Conservation (phyloP, 805 yeast species). For the Suhomyces sp. region DNA sequence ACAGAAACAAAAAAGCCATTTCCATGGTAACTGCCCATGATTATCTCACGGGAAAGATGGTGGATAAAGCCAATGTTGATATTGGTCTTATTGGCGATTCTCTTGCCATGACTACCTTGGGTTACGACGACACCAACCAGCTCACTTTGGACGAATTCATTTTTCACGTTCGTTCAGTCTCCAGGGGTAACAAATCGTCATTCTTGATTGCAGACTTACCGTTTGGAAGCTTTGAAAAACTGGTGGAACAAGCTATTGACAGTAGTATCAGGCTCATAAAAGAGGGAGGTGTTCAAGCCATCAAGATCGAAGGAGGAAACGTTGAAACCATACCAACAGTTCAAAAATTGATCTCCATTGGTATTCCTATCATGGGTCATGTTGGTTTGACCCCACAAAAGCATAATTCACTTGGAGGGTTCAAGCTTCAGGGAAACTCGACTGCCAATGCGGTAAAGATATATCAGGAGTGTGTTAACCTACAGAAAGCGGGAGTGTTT, state of each 20-base stretch:
- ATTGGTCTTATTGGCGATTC: conserved; percentile 87
- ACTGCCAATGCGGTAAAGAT: conserved; percentile 54
- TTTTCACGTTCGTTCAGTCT: conserved; percentile 72
- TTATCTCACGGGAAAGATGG: conserved; percentile 69
- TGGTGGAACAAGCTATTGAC: conserved; percentile 60
- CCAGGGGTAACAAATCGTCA: conserved; percentile 65
- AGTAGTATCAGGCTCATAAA: conserved; percentile 56
- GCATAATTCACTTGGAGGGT: conserved; percentile 77
- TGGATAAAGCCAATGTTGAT: conserved; percentile 66
- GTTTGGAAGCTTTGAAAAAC: conserved; percentile 77
- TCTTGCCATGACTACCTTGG: conserved; percentile 86
- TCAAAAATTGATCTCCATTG: conserved; percentile 55
- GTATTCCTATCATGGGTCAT: conserved; percentile 90
- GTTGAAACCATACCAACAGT: conserved; percentile 55
- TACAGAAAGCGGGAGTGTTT: conserved; percentile 78
- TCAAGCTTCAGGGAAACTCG: conserved; percentile 77
- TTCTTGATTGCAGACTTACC: conserved; percentile 84
- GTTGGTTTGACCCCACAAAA: conserved; percentile 92
- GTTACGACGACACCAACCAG: conserved; percentile 74
- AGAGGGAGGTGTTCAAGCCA: conserved; percentile 61
- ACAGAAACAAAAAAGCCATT: conserved; percentile 24
- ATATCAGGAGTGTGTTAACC: conserved; percentile 61
- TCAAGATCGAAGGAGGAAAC: conserved; percentile 83
- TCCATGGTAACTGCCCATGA: conserved; percentile 83
- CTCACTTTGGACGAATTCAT: conserved; percentile 76